Evolutionary conservation across 2,329 filamentous ascomycete genomes (phyloP), one percentile per base, ranked within the genome.

Genomic region (Hypoxylon sp.): DNA sequence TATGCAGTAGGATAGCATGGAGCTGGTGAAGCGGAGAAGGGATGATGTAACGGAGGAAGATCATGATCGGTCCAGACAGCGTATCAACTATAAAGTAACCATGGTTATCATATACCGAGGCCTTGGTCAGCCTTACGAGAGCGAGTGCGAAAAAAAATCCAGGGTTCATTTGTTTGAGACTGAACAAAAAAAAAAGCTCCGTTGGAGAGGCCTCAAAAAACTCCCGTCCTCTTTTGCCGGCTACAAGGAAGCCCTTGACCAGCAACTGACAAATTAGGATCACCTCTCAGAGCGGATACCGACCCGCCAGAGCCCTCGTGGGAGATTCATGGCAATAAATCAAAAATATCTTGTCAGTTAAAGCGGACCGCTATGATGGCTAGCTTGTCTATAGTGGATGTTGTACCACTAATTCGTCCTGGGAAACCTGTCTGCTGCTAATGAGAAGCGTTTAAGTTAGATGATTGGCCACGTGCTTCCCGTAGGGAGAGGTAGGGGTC

Each of bases 81-180:
- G n/a, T n/a, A n/a, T n/a, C 9, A 26, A 34, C 26, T 48, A 35
- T 40, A 23, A 40, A 30, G 15, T 37, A 30, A 47, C 31, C 37
- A 44, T 55, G 45, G 36, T 51, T 40, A 42, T 41, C 55, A 48
- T 43, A 54, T 57, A 56, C 52, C 44, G 42, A 48, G 41, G 35
- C 49, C 41, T 59, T 59, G 49, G 51, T 57, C 56, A 59, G 56
- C 56, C 56, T 56, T 59, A 57, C 42, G 42, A 49, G 49, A 57
- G 34, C 17, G 17, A 40, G 20, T 16, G 46, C 13, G 26, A 26
- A 26, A 25, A 47, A 17, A 27, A 38, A 31, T 51, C 37, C 34
- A 48, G 35, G 40, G 26, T 40, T 36, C 32, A 27, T 21, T 27
- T 25, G 30, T 29, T 31, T 30, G 25, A 13, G 13, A 16, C 12